These are phyloP conservation scores for Blumeria graminis DNA, from an alignment of 2,329 filamentous ascomycete genomes.

Conservation along the genomic window DNA sequence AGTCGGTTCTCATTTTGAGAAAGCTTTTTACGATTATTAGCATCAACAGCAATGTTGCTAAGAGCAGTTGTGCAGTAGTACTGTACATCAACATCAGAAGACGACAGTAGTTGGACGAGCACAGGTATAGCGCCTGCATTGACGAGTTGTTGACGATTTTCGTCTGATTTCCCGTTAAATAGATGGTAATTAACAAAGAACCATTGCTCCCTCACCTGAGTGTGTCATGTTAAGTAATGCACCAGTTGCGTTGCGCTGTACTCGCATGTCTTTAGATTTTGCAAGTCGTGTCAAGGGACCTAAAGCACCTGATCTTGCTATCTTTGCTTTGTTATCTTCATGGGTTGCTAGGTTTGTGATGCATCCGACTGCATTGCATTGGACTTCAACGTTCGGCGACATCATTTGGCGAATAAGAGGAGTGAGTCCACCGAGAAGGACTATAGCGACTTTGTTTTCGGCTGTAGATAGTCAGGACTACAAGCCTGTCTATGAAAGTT, in stretches of 20 bases:
- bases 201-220: slow-evolving; percentile 39
- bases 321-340: slow-evolving; percentile 98
- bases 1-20: slow-evolving; percentile 77
- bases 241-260: slow-evolving; percentile 90
- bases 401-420: slow-evolving; percentile 97
- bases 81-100: slow-evolving; percentile 86
- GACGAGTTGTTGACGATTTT: slow-evolving; percentile 92
- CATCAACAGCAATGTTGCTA: slow-evolving; percentile 94
- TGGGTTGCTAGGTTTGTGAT: slow-evolving; percentile 97
- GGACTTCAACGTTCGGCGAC: slow-evolving; percentile 90
- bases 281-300: slow-evolving; percentile 76
- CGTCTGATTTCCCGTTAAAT: slow-evolving; percentile 31
- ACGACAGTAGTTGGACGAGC: slow-evolving; percentile 80
- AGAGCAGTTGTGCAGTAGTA: slow-evolving; percentile 98
- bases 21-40: slow-evolving; percentile 71
- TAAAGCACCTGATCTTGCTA: slow-evolving; percentile 80
- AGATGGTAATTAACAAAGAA: too few species aligned
- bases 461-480: slow-evolving; percentile 25
- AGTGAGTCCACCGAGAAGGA: slow-evolving; percentile 68
- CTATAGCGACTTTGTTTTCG: slow-evolving; percentile 94
- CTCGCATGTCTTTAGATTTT: slow-evolving; percentile 95
- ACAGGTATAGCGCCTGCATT: slow-evolving; percentile 96
- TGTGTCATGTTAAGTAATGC: slow-evolving; percentile 98
- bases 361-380: slow-evolving; percentile 96
- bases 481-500: neutral